Base-by-base conservation (phyloP, 441 rosid genomes). In the Eruca vesicaria region DNA sequence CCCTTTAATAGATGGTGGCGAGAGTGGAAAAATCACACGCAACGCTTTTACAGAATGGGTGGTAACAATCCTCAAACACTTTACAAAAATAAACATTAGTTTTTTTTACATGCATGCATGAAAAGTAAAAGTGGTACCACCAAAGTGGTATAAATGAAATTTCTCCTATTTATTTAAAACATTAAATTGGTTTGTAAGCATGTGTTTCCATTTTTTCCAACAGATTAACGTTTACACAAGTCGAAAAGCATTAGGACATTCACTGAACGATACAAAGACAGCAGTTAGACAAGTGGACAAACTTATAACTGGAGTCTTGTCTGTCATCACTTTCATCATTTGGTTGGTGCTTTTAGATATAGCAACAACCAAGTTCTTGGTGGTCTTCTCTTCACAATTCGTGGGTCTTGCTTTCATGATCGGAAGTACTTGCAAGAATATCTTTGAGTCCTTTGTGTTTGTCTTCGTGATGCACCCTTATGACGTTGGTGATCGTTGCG, bases 391-490 rank as follows among this genome's bases (percentile, higher is more conserved):
- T 0, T 75, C 97, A 1, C 98, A 94, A 85, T 83, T 92, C 5
- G 79, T 92, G n/a, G 89, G 84, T 18, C 90, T 86, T 5, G 91
- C 84, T 62, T 94, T 94, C 77, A 79, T 94, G 78, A 88, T 90
- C 31, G 90, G 90, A 73, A 89, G 88, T 77, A 87, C 91, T 26
- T 92, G 97, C 93, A 89, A 87, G 86, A 89, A 82, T 38, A 82
- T 86, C 71, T 90, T 94, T n/a, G 98, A 92, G 79, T 88, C 91
- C 15, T 83, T 94, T 65, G 73, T 92, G 52, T 90, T 92, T 60
- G 98, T 92, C 26, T 94, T 94, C 48, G 89, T 90, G 69, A 88
- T 89, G 96, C 98, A 92, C 67, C 97, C 97, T 59, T 94, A 88
- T 77, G 98, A 94, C 59, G 99, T 94, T 0, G 98, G 98, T 9